phyloP scores from a whole-genome alignment of 2,329 filamentous ascomycete species.

The Apiospora rasikravindrae region DNA sequence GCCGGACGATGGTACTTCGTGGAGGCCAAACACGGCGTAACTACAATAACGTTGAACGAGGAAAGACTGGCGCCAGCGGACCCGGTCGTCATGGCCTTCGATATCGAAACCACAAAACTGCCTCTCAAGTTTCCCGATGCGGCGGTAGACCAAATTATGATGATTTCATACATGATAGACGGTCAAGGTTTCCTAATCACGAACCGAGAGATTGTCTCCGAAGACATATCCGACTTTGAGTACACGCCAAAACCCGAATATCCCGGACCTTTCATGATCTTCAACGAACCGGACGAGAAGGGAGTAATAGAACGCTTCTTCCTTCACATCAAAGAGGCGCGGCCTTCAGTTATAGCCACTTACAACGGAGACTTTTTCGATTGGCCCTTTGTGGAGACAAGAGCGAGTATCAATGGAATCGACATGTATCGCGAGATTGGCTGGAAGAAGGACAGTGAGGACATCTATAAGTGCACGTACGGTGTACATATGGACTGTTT shows the following conservation, averaged over 20 bases:
- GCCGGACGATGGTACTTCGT: constrained; percentile 98
- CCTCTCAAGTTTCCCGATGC: constrained; percentile 97
- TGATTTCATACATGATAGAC: constrained; percentile 99
- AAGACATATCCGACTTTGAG: constrained; percentile 97
- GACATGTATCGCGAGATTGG: constrained; percentile 99
- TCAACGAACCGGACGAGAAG: constrained; percentile 96
- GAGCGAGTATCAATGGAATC: constrained; percentile 92
- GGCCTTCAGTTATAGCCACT: constrained; percentile 97
- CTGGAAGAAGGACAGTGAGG: constrained; percentile 92
- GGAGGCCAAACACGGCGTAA: constrained; percentile 88
- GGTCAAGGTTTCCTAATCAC: constrained; percentile 98
- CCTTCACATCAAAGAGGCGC: constrained; percentile 90
- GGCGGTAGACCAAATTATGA: constrained; percentile 96
- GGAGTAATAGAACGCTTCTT: constrained; percentile 90
- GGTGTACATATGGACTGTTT: constrained; percentile 99
- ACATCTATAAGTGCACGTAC: constrained; percentile 95
- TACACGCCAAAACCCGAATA: constrained; percentile 98
- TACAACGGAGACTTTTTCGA: constrained; percentile 99
- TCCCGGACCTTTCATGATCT: constrained; percentile 93
- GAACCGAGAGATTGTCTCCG: constrained; percentile 95
- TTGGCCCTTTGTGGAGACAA: constrained; percentile 97
- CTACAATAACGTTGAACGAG: constrained; percentile 83
- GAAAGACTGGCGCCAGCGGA: constrained; percentile 90
- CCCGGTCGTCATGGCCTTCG: constrained; percentile 97
- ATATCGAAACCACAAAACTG: constrained; percentile 97